A percentile compares a stretch with the other conserved stretches of the same genome.
Evolutionary conservation across 2,329 filamentous ascomycete genomes (phyloP).

Genomic region (Aspergillus uvarum): DNA sequence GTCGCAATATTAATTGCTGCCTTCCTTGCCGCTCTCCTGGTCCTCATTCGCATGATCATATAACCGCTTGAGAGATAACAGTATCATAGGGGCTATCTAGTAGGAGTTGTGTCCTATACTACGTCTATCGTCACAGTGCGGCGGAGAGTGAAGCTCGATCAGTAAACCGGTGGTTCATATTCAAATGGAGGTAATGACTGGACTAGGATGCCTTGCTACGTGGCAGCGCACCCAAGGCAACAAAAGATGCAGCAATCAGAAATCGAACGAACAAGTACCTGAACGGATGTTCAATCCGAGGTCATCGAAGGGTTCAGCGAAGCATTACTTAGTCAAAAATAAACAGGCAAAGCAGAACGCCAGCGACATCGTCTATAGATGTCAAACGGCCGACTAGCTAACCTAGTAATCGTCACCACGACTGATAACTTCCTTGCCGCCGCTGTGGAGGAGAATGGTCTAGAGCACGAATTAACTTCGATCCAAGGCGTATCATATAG

Average conservation of each 20-base stretch:
- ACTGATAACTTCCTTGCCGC: conserved; percentile 53
- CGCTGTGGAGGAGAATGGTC: conserved; percentile 50
- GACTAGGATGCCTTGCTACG: background rate
- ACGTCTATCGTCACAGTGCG: too few species aligned
- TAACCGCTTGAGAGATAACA: too few species aligned
- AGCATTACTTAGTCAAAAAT: background rate
- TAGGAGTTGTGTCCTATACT: too few species aligned
- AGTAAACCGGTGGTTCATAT: too few species aligned
- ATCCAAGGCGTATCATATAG: background rate
- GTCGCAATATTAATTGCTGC: too few species aligned
- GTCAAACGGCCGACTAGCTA: background rate
- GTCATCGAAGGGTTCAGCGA: background rate
- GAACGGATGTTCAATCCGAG: background rate
- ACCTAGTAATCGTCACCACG: conserved; percentile 54
- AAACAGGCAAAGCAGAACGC: background rate
- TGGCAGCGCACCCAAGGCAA: background rate
- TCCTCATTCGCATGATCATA: too few species aligned
- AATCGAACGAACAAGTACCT: background rate
- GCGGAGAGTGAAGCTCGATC: too few species aligned
- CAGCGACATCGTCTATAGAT: background rate
- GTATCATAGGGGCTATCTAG: too few species aligned
- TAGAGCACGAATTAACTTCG: conserved; percentile 24
- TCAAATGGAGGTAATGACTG: background rate
- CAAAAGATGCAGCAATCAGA: background rate
- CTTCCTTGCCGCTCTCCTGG: too few species aligned